Percentiles rank a stretch among this genome's conserved stretches.
Evolutionary conservation across 2,329 filamentous ascomycete genomes (phyloP).

Genomic region (Talaromyces sp.): DNA sequence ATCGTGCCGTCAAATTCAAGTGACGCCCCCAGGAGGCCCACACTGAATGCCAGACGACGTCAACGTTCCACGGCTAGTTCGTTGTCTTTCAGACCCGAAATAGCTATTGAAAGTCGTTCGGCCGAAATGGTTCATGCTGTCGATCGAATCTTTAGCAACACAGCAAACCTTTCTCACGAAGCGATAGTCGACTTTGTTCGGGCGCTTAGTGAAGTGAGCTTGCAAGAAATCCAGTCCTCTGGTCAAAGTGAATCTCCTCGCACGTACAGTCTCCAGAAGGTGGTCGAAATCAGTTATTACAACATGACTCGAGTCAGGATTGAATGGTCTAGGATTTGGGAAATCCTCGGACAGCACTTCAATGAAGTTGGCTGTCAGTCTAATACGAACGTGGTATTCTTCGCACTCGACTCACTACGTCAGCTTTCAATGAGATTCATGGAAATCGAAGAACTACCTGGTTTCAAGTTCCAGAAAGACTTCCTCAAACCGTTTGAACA

Average conservation of each 20-base stretch:
- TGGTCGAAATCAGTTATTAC: conserved; percentile 98
- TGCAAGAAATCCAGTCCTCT: conserved; percentile 98
- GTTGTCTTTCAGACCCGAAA: conserved; percentile 64
- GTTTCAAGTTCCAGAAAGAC: conserved; percentile 99
- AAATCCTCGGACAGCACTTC: conserved; percentile 95
- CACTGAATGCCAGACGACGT: conserved; percentile 51
- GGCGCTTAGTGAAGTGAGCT: conserved; percentile 90
- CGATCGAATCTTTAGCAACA: conserved; percentile 95
- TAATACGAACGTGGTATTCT: conserved; percentile 96
- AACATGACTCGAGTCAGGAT: conserved; percentile 99
- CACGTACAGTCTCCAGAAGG: conserved; percentile 94
- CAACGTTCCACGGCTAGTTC: conserved; percentile 43
- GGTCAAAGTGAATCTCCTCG: conserved; percentile 92
- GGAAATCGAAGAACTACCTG: conserved; percentile 94
- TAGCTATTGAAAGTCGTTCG: conserved; percentile 86
- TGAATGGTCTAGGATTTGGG: conserved; percentile 98
- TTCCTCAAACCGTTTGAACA: conserved; percentile 98
- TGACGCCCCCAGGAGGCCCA: conserved; percentile 60
- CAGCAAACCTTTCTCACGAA: conserved; percentile 84
- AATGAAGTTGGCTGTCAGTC: conserved; percentile 95
- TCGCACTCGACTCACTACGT: conserved; percentile 88
- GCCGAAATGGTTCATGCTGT: conserved; percentile 90
- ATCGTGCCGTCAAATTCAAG: conserved; percentile 56
- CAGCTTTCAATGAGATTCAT: conserved; percentile 98
- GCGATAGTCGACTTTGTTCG: conserved; percentile 94